Conservation (phyloP, 257 asterid species). For the Dorcoceras hygrometricum region DNA sequence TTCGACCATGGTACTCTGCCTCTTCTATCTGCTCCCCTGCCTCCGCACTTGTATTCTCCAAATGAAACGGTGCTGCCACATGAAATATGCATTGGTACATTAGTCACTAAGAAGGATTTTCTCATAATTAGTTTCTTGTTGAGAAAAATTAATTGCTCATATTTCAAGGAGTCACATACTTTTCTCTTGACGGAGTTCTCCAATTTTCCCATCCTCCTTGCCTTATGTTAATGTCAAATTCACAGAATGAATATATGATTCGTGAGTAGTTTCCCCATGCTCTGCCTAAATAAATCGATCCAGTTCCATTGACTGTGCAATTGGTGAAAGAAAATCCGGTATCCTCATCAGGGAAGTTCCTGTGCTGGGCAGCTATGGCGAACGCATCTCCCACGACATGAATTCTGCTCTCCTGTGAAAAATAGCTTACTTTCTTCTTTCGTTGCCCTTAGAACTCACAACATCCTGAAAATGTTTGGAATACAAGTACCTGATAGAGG, state of each 20-base stretch:
- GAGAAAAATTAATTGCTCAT: background rate
- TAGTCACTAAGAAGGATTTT: background rate
- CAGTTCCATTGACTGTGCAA: slow-evolving; percentile 27
- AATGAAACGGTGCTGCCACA: slow-evolving; percentile 52
- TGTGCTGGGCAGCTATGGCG: slow-evolving; percentile 73
- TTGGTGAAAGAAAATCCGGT: slow-evolving; percentile 79
- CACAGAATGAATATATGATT: no score
- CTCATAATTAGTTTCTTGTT: background rate
- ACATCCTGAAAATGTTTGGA: background rate
- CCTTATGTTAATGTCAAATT: slow-evolving; percentile 34
- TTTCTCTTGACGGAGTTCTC: slow-evolving; percentile 33
- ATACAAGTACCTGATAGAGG: slow-evolving; percentile 44
- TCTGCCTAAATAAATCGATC: no score
- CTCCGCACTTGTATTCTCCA: slow-evolving; percentile 64
- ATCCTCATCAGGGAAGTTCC: slow-evolving; percentile 47
- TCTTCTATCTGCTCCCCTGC: slow-evolving; percentile 59
- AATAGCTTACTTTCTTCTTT: background rate
- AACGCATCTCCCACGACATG: slow-evolving; percentile 39
- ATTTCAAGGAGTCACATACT: slow-evolving; percentile 24
- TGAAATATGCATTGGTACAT: background rate
- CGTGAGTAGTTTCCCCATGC: no score
- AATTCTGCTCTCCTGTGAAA: slow-evolving; percentile 49
- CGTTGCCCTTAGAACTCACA: background rate
- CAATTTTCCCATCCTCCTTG: slow-evolving; percentile 73
- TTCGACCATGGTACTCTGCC: slow-evolving; percentile 59